These are phyloP conservation scores for Mortierella sp. DNA, from an alignment of 371 early-diverging fungal species.

Conservation along the genomic window DNA sequence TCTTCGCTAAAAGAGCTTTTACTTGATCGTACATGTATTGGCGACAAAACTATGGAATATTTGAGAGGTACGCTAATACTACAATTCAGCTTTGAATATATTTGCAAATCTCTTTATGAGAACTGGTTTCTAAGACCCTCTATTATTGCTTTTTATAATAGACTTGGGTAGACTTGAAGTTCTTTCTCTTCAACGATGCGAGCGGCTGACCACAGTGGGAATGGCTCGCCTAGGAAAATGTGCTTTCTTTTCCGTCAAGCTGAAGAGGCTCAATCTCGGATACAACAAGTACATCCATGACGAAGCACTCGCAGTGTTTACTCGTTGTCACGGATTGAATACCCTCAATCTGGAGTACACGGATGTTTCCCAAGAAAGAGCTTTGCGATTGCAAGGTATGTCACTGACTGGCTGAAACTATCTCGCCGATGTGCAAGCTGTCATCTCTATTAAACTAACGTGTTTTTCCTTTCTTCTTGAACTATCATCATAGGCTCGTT, in stretches of 20 bases:
- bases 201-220: conserved; percentile 36
- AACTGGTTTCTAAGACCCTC: background rate
- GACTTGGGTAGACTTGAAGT: conserved; percentile 47
- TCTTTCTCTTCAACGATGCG: conserved; percentile 34
- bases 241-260: conserved; percentile 36
- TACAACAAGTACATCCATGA: conserved; percentile 46
- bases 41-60: conserved; percentile 47
- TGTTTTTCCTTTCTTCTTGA: background rate
- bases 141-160: background rate
- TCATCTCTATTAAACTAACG: background rate
- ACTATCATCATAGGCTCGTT: conserved; percentile 20
- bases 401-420: background rate
- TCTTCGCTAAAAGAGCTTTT: conserved; percentile 34
- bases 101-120: background rate
- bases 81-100: background rate
- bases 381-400: conserved; percentile 34
- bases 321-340: conserved; percentile 16
- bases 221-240: conserved; percentile 22
- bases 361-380: conserved; percentile 37
- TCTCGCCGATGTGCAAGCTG: background rate
- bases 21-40: conserved; percentile 36
- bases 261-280: conserved; percentile 47
- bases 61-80: conserved; percentile 27
- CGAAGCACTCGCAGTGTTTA: conserved; percentile 33
- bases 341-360: conserved; percentile 48